Evolutionary conservation across 208 protist genomes (phyloP).

Genomic region (Strigomonas galati): DNA sequence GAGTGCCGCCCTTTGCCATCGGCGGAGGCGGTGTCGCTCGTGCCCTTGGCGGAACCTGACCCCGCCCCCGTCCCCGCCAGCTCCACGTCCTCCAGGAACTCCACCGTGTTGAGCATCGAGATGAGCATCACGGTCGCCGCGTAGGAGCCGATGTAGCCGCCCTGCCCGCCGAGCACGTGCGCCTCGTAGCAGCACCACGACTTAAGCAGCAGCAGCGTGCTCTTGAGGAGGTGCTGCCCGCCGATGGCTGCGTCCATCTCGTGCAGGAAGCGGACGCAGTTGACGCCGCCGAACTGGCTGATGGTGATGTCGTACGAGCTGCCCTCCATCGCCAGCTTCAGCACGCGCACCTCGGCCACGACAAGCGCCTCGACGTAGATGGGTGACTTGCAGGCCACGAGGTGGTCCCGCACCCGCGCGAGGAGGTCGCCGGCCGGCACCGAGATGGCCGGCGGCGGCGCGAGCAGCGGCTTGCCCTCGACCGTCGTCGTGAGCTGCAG

Average conservation of each 20-base stretch:
- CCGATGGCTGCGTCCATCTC: conserved; percentile 83
- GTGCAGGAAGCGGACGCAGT: conserved; percentile 87
- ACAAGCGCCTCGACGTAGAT: conserved; percentile 78
- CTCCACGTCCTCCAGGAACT: conserved; percentile 78
- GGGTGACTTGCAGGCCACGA: conserved; percentile 38
- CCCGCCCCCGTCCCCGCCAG: neutral
- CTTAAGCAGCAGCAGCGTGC: conserved; percentile 87
- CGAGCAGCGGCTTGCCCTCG: conserved; percentile 38
- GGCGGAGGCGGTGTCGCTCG: neutral
- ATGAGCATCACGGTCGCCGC: conserved; percentile 90
- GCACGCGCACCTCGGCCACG: conserved; percentile 76
- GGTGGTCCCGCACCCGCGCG: conserved; percentile 56
- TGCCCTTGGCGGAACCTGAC: neutral
- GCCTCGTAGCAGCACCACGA: conserved; percentile 90
- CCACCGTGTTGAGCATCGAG: conserved; percentile 82
- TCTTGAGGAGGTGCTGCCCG: conserved; percentile 84
- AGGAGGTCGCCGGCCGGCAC: conserved; percentile 72
- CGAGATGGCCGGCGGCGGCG: conserved; percentile 47
- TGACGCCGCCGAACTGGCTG: conserved; percentile 86
- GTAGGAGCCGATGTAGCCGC: conserved; percentile 89
- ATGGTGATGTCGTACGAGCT: conserved; percentile 87
- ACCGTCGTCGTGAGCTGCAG: conserved; percentile 45
- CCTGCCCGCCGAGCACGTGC: conserved; percentile 85
- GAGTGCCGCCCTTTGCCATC: neutral
- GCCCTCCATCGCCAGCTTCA: conserved; percentile 89